Evolutionary conservation across 768 basidiomycete genomes (phyloP).

Genomic region (Dioszegia hungarica): DNA sequence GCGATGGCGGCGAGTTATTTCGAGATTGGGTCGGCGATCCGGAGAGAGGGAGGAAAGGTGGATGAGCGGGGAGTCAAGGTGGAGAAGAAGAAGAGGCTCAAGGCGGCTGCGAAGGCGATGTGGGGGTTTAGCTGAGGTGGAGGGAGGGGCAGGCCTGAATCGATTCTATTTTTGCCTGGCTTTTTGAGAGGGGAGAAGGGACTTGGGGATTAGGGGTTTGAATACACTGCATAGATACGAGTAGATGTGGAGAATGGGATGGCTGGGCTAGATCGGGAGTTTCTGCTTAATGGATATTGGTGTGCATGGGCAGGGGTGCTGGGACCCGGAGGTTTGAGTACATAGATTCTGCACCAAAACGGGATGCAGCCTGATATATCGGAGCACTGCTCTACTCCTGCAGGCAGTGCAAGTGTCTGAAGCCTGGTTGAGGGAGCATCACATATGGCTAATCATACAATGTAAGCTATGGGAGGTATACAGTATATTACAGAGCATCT

Average conservation of each 20-base stretch:
- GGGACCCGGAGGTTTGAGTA: neutral
- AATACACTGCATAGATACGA: neutral
- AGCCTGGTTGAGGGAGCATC: too few species aligned
- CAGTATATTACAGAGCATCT: too few species aligned
- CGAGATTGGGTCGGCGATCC: constrained; percentile 45
- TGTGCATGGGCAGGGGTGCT: neutral
- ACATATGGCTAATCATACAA: too few species aligned
- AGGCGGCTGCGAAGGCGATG: constrained; percentile 29
- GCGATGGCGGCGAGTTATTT: constrained; percentile 49
- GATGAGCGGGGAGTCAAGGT: constrained; percentile 35
- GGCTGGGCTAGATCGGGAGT: neutral
- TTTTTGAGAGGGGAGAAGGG: too few species aligned
- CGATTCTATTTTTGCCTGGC: too few species aligned
- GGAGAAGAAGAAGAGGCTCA: constrained; percentile 18
- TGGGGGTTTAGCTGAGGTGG: constrained; percentile 18
- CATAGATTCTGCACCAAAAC: too few species aligned
- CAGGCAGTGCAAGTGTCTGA: too few species aligned
- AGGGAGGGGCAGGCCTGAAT: neutral
- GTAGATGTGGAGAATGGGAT: neutral
- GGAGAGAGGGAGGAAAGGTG: constrained; percentile 17
- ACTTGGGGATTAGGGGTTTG: neutral
- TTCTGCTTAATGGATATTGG: neutral
- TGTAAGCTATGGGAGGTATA: too few species aligned
- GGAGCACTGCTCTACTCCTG: too few species aligned
- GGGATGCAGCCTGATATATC: too few species aligned